Conservation (phyloP, 2,329 filamentous ascomycete species). For the Acrocalymma vagum region DNA sequence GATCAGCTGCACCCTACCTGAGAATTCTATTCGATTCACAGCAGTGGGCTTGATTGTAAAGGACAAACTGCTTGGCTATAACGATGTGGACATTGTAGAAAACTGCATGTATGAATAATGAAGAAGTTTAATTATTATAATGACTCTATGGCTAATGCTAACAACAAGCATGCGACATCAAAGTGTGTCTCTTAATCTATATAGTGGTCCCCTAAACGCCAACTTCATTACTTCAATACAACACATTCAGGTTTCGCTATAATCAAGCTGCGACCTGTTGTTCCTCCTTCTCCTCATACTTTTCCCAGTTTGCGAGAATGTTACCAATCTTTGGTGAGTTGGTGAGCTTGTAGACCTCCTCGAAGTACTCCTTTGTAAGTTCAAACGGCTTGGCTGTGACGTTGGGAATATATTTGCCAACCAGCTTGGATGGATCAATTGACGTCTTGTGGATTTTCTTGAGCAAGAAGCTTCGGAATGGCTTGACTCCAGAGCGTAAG, state of each 20-base stretch:
- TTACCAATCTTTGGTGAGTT: conserved; percentile 80
- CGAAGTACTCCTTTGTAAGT: conserved; percentile 98
- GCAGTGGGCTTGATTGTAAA: too few relatives aligned
- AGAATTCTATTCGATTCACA: too few relatives aligned
- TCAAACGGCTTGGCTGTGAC: conserved; percentile 96
- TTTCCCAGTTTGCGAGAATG: conserved; percentile 79
- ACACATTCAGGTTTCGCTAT: conserved; percentile 10
- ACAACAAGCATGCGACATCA: too few relatives aligned
- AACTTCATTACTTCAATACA: background rate
- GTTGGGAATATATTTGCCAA: conserved; percentile 99
- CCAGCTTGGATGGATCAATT: conserved; percentile 94
- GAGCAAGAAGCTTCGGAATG: conserved; percentile 95
- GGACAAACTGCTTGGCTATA: too few relatives aligned
- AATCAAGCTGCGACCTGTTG: conserved; percentile 30
- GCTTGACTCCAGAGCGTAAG: conserved; percentile 96
- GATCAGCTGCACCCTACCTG: too few relatives aligned
- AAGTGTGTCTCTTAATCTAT: too few relatives aligned
- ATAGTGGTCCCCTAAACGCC: conserved; percentile 12
- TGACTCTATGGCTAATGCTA: too few relatives aligned
- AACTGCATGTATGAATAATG: too few relatives aligned
- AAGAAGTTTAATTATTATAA: too few relatives aligned
- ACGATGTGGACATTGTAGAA: too few relatives aligned
- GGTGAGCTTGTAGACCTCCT: conserved; percentile 95
- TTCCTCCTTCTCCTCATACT: conserved; percentile 56
- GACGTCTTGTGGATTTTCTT: conserved; percentile 99